Conservation (phyloP, 805 yeast species). For the Yarrowia deformans region DNA sequence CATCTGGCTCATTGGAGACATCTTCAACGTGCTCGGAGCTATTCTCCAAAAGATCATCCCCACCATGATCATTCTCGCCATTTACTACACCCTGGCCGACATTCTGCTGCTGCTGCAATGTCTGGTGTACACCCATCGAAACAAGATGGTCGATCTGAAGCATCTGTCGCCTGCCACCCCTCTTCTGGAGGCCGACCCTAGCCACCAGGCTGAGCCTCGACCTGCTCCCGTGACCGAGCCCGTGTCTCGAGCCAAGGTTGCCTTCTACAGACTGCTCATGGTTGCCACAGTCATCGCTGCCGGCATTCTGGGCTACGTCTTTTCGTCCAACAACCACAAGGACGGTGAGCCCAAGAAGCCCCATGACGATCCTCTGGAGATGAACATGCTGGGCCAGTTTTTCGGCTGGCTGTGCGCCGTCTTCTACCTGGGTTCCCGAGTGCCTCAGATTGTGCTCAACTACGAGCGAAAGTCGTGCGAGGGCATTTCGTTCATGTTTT, state of each 20-base stretch:
- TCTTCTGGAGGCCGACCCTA: conserved; percentile 70
- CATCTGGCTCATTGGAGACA: conserved; percentile 92
- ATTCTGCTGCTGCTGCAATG: conserved; percentile 84
- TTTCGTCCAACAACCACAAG: conserved; percentile 62
- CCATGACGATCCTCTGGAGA: conserved; percentile 55
- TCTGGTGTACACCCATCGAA: conserved; percentile 72
- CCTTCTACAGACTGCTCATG: conserved; percentile 55
- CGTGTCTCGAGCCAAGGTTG: conserved; percentile 41
- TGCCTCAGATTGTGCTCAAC: conserved; percentile 90
- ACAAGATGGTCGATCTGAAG: conserved; percentile 66
- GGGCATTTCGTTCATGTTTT: conserved; percentile 92
- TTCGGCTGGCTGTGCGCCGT: conserved; percentile 72
- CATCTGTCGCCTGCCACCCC: conserved; percentile 93
- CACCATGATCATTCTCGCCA: conserved; percentile 91
- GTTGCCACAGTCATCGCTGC: conserved; percentile 72
- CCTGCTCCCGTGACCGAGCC: conserved; percentile 36
- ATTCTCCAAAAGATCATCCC: conserved; percentile 88
- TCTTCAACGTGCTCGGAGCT: conserved; percentile 92
- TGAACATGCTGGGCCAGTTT: conserved; percentile 81
- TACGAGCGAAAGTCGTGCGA: conserved; percentile 90
- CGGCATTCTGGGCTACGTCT: conserved; percentile 88
- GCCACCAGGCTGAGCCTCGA: conserved; percentile 14
- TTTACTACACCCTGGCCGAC: conserved; percentile 93
- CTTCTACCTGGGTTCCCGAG: conserved; percentile 77
- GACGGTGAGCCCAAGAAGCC: conserved; percentile 52